Evolutionary conservation across 2,329 filamentous ascomycete genomes (phyloP).

Genomic region (Trichoderma citrinoviride): DNA sequence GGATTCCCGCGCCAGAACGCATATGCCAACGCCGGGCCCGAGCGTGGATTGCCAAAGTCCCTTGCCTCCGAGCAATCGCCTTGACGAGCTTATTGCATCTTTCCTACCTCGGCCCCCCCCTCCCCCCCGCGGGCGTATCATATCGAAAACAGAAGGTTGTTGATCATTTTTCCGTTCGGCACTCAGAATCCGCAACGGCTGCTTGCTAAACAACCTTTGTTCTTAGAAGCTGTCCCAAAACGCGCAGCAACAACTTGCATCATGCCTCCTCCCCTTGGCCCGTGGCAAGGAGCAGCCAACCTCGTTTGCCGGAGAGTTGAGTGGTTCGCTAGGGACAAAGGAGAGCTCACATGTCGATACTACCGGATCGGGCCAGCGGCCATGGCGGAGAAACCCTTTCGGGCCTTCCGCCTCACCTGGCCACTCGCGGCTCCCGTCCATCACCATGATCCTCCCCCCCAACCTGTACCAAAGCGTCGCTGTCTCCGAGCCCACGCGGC

Average conservation of each 20-base stretch:
- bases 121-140: slow-evolving; percentile 5
- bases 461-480: slow-evolving; percentile 3
- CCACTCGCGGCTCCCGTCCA: not conserved
- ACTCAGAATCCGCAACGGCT: not conserved
- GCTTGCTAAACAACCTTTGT: too few species aligned
- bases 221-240: not conserved
- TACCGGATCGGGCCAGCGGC: slow-evolving; percentile 6
- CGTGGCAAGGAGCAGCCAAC: not conserved
- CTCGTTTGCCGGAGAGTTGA: not conserved
- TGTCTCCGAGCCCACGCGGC: slow-evolving; percentile 16
- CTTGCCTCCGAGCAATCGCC: not conserved
- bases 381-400: slow-evolving; percentile 19
- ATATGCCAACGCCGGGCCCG: slow-evolving; percentile 4
- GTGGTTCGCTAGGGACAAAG: not conserved
- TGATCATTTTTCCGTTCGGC: slow-evolving; percentile 2
- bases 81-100: not conserved
- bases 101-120: too few species aligned
- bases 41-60: not conserved
- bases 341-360: not conserved
- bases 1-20: not conserved
- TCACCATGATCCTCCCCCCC: not conserved
- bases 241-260: not conserved
- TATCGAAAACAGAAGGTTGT: slow-evolving; percentile 18
- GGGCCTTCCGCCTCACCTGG: slow-evolving; percentile 20
- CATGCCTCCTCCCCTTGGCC: not conserved